Base-by-base conservation (phyloP, 176 grass and related monocot genomes). In the Oryza meridionalis region DNA sequence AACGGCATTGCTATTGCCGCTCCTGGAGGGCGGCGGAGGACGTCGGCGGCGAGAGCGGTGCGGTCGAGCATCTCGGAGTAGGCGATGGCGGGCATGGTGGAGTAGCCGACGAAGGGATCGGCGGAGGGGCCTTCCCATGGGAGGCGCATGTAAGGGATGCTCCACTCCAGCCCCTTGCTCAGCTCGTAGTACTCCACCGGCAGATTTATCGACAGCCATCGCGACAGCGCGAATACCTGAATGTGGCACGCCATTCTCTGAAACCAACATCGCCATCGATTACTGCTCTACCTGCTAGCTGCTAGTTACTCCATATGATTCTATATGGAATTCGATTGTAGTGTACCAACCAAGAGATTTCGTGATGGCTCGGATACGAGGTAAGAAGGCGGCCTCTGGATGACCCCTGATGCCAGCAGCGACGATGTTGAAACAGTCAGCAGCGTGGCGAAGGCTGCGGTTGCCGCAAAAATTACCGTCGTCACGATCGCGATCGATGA, bases 161-260 rank as follows among this genome's bases (percentile, higher is more conserved):
- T 92, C 96, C 96, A 98, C 7, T 95, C 87, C 38, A 98, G 81
- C 50, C 96, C 96, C 80, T 87, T 94, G 67, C 91, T 76, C 47
- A 98, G 83, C 87, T 98, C 96, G 70, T 95, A 98, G 83, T 98
- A 98, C 82, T 93, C 96, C 16, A 98, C 80, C 1, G 96, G 93
- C 70, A 98, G 68, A 17, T 91, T 87, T 27, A 86, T 73, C 12
- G 87, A 84, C 82, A 98, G 67, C 96, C 96, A 98, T 87, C 93
- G 91, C 32, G 89, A 90, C 19, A 98, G 78, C 29, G 96, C 96
- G 64, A 98, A 98, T 9, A 98, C 81, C 69, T 98, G 96, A 72
- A 98, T 88, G 63, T 95, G 93, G 81, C 89, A 95, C 3, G 91
- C 91, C 77, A 95, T 90, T 87, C 96, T 98, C 96, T 98, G 87